Percentiles rank a stretch among this genome's conserved stretches.
phyloP scores from a whole-genome alignment of 768 basidiomycete species.

The Dacryopinax spathularia region DNA sequence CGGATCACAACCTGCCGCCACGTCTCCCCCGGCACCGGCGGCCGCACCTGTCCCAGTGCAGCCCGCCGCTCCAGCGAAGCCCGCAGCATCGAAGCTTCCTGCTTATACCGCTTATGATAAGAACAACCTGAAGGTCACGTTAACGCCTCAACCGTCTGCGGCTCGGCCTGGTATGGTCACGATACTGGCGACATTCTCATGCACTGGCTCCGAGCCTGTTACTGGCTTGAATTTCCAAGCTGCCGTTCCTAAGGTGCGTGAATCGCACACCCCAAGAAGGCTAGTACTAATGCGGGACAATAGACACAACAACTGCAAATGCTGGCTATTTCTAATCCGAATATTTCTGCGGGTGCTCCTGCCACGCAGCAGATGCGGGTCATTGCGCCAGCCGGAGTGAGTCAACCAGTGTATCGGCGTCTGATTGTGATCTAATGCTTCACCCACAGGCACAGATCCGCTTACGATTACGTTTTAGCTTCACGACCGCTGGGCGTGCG shows the following conservation, averaged over 20 bases:
- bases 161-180: constrained; percentile 79
- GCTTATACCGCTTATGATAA: constrained; percentile 84
- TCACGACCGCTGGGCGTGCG: constrained; percentile 47
- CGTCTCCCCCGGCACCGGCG: constrained; percentile 11
- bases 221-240: constrained; percentile 83
- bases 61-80: constrained; percentile 24
- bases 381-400: constrained; percentile 70
- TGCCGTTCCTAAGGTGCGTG: constrained; percentile 78
- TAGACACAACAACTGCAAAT: constrained; percentile 96
- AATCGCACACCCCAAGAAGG: neutral
- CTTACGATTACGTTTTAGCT: constrained; percentile 74
- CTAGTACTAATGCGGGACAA: neutral
- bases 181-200: constrained; percentile 77
- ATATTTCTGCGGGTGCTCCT: constrained; percentile 55
- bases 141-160: constrained; percentile 74
- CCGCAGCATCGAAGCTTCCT: constrained; percentile 40
- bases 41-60: constrained; percentile 20
- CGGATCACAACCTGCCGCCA: constrained; percentile 18
- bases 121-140: constrained; percentile 73
- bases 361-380: constrained; percentile 96
- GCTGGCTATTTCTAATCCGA: constrained; percentile 87
- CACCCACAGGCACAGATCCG: constrained; percentile 56
- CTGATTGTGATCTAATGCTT: neutral
- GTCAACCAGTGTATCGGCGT: constrained; percentile 22
- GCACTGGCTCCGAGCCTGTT: constrained; percentile 38